Conservation (phyloP, 768 basidiomycete species). For the Tylopilus felleus region DNA sequence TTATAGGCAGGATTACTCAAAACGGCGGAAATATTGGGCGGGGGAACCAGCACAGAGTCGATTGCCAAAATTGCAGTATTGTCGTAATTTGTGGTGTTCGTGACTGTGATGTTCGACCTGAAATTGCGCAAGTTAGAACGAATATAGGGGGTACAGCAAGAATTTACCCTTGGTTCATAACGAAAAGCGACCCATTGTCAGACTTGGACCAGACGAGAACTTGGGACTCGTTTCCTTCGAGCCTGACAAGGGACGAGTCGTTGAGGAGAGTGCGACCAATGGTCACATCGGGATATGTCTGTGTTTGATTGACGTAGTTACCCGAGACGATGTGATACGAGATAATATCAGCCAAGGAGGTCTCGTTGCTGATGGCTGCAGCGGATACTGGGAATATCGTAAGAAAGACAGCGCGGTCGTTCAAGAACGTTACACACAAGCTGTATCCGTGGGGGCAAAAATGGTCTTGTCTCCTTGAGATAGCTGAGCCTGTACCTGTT, state of each 20-base stretch:
- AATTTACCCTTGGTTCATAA: slow-evolving; percentile 51
- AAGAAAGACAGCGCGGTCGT: not conserved
- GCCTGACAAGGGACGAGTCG: slow-evolving; percentile 41
- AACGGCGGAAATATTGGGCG: slow-evolving; percentile 44
- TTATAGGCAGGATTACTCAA: slow-evolving; percentile 38
- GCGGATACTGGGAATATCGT: slow-evolving; percentile 9
- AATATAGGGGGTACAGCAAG: not conserved
- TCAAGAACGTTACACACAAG: slow-evolving; percentile 43
- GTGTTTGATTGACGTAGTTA: slow-evolving; percentile 43
- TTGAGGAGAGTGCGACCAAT: slow-evolving; percentile 64
- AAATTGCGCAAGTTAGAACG: not conserved
- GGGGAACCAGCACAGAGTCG: slow-evolving; percentile 50
- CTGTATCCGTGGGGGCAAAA: slow-evolving; percentile 55
- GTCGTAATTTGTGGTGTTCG: slow-evolving; percentile 37
- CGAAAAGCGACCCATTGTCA: slow-evolving; percentile 37
- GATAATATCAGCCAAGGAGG: slow-evolving; percentile 44
- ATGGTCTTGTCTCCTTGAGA: slow-evolving; percentile 45
- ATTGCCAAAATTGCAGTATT: slow-evolving; percentile 48
- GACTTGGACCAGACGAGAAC: slow-evolving; percentile 48
- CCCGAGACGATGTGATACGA: slow-evolving; percentile 58
- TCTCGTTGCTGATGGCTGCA: slow-evolving; percentile 28
- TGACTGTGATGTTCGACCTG: slow-evolving; percentile 35
- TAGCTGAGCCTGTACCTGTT: slow-evolving; percentile 42
- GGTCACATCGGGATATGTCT: slow-evolving; percentile 52
- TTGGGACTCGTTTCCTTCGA: slow-evolving; percentile 58